These are phyloP conservation scores for Lactifluus volemus DNA, from an alignment of 768 basidiomycete species.

Conservation along the genomic window DNA sequence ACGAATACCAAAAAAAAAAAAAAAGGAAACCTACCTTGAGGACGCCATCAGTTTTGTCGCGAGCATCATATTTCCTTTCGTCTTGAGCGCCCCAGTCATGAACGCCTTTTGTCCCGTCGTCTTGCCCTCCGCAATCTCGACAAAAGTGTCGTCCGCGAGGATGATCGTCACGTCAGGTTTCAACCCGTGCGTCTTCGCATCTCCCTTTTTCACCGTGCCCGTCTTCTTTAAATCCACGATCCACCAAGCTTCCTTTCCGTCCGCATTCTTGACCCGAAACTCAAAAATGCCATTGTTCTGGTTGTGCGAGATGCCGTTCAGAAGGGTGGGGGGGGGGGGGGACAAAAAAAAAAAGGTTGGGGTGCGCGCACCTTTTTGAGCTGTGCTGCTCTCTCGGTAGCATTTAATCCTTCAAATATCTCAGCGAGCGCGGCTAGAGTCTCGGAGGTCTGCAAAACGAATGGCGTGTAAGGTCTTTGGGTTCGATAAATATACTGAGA, in stretches of 20 bases:
- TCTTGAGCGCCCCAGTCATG: conserved; percentile 92
- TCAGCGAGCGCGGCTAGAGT: conserved; percentile 45
- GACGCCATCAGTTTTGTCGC: conserved; percentile 84
- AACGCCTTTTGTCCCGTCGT: conserved; percentile 91
- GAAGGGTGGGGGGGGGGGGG: not conserved
- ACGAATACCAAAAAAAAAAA: not conserved
- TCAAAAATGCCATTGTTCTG: conserved; percentile 84
- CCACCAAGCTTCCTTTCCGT: conserved; percentile 69
- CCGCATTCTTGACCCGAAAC: conserved; percentile 65
- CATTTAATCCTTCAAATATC: conserved; percentile 45
- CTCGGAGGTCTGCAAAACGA: conserved; percentile 48
- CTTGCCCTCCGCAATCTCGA: conserved; percentile 67
- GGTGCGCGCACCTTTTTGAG: conserved; percentile 57
- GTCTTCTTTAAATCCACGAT: conserved; percentile 90
- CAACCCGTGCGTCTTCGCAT: conserved; percentile 36
- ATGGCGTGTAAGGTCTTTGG: not conserved
- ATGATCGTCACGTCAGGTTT: conserved; percentile 81
- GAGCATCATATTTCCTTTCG: conserved; percentile 88
- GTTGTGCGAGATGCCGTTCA: not conserved
- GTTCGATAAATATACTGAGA: not conserved
- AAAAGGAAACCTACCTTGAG: conserved; percentile 50
- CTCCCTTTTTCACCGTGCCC: conserved; percentile 67
- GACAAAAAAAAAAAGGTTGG: not conserved
- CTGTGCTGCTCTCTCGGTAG: conserved; percentile 55
- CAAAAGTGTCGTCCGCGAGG: conserved; percentile 67